Percentiles rank a stretch among this genome's conserved stretches.
These are phyloP conservation scores for Pichia rugopelliculosa DNA, from an alignment of 805 yeast genomes.

Conservation along the genomic window DNA sequence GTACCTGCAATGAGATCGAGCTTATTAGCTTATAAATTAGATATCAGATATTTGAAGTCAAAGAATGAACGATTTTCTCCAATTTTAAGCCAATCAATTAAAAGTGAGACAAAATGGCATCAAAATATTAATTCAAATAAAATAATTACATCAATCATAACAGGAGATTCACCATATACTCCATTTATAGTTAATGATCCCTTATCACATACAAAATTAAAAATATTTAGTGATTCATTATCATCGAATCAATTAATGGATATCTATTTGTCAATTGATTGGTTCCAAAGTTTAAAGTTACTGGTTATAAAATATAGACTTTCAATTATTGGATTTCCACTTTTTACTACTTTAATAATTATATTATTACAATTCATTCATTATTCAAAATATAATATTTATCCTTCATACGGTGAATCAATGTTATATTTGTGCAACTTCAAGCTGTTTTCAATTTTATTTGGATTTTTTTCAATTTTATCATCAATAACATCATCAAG, in stretches of 20 bases:
- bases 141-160: conserved; percentile 37
- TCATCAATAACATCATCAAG: conserved; percentile 36
- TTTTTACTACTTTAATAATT: conserved; percentile 46
- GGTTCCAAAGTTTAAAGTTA: conserved; percentile 54
- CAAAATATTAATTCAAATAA: conserved; percentile 38
- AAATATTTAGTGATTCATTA: conserved; percentile 41
- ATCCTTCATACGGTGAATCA: conserved; percentile 41
- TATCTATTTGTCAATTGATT: conserved; percentile 41
- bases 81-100: conserved; percentile 57
- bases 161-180: conserved; percentile 58
- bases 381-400: conserved; percentile 33
- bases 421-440: conserved; percentile 32
- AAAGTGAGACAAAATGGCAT: conserved; percentile 77
- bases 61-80: conserved; percentile 42
- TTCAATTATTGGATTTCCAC: conserved; percentile 62
- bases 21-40: conserved; percentile 42
- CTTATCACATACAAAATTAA: conserved; percentile 29
- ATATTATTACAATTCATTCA: conserved; percentile 47
- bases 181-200: conserved; percentile 23
- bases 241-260: conserved; percentile 31
- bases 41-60: conserved; percentile 24
- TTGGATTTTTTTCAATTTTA: conserved; percentile 27
- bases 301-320: conserved; percentile 73
- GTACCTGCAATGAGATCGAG: conserved; percentile 56
- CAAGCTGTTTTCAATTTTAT: conserved; percentile 22